Evolutionary conservation across 768 basidiomycete genomes (phyloP), one percentile per base, ranked within the genome.

Genomic region (Pleurotus djamor): DNA sequence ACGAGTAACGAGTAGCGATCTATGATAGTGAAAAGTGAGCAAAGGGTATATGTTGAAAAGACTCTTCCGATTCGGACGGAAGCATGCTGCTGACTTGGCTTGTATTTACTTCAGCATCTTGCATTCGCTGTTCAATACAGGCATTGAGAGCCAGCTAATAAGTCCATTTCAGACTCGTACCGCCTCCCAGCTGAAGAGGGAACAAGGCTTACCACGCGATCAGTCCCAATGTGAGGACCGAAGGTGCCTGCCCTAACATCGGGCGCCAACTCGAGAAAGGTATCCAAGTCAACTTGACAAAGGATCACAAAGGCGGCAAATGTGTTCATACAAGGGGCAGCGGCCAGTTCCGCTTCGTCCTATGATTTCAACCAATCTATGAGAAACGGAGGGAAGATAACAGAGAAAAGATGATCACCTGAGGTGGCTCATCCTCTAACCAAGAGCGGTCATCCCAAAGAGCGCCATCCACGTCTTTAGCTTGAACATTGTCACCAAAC

Each of bases 291-390:
- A 5, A 76, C 74, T 59, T 84, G 79, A 55, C 78, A 83, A 2
- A 91, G 71, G 59, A 92, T 79, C 3, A 87, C 71, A n/a, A 82
- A 78, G 5, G 91, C 85, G 0, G 85, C 84, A 66, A 91, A 89
- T 5, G 75, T 71, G 59, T 92, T 92, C 83, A 92, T 85, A 13
- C 88, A 86, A 4, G 76, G 72, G 7, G 83, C 74, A 1, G 69
- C 67, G 0, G 83, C 80, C 50, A 93, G 72, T 63, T 83, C 78
- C 28, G 74, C 73, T 62, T 92, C 90, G 37, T 85, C 83, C 89
- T 91, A 66, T 21, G 37, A 54, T 57, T 12, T 7, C 51, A 59
- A 59, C 7, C 9, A 7, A 38, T 37, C 36, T 41, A 56, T 35
- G 10, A 58, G n/a, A 48, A 5, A 60, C 33, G 13, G 14, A 12